These are phyloP conservation scores for Populus hybrid DNA, from an alignment of 441 rosid genomes.

Conservation along the genomic window DNA sequence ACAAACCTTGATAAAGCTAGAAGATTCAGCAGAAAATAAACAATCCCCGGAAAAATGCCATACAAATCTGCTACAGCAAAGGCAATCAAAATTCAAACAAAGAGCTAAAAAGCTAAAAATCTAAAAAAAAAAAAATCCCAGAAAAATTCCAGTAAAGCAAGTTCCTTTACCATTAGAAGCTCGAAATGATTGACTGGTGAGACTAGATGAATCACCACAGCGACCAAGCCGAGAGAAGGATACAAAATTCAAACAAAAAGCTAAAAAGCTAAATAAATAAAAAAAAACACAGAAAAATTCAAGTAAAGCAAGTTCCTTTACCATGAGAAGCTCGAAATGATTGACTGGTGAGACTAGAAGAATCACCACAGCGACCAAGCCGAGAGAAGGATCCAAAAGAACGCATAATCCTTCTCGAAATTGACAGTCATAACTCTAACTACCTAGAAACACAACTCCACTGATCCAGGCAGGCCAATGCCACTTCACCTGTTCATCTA, in stretches of 20 bases:
- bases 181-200: constrained; percentile 11
- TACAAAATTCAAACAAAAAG: constrained; percentile 20
- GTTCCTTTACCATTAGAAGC: constrained; percentile 26
- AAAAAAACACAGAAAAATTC: not conserved
- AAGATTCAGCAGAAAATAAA: constrained; percentile 18
- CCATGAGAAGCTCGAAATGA: constrained; percentile 23
- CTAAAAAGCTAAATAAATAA: not conserved
- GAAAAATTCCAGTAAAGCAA: constrained; percentile 12
- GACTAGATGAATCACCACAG: constrained; percentile 2
- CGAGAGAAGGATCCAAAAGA: constrained; percentile 37
- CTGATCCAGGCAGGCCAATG: not conserved
- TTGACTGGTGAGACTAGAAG: constrained; percentile 10
- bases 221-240: constrained; percentile 27
- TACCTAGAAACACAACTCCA: not conserved
- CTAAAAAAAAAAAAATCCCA: not conserved
- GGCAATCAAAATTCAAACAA: not conserved
- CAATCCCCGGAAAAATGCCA: constrained; percentile 14
- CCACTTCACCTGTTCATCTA: constrained; percentile 14
- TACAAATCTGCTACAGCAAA: constrained; percentile 11
- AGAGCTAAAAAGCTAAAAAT: not conserved
- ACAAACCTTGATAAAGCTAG: constrained; percentile 30
- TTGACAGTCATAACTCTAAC: constrained; percentile 43
- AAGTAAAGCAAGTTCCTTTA: constrained; percentile 15
- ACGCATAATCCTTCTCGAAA: constrained; percentile 43
- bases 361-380: constrained; percentile 9